Evolutionary conservation across 768 basidiomycete species (phyloP).

Genomic region (Tulasnella sp.): DNA sequence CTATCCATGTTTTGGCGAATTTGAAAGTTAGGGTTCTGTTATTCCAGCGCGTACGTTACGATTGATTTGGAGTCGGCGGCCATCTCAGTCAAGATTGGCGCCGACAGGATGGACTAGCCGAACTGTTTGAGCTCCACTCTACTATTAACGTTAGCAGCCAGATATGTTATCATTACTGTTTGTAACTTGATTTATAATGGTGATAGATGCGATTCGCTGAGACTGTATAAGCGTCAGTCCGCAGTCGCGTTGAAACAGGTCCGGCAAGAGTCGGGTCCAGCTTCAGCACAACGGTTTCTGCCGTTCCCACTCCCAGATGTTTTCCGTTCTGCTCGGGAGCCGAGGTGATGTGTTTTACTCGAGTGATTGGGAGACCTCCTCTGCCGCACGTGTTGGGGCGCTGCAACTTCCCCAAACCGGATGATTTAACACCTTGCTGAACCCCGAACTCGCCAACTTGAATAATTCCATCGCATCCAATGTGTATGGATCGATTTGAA

Average conservation of each 20-base stretch:
- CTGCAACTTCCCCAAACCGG: background rate
- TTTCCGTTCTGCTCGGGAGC: background rate
- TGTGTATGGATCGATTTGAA: background rate
- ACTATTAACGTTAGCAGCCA: background rate
- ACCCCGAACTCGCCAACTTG: background rate
- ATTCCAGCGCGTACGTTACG: background rate
- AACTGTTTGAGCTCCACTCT: background rate
- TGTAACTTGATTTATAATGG: background rate
- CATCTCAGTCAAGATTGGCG: slow-evolving; percentile 7
- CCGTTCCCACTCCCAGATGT: background rate
- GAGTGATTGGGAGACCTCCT: background rate
- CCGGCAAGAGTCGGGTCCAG: background rate
- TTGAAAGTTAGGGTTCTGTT: background rate
- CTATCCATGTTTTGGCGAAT: background rate
- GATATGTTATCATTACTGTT: background rate
- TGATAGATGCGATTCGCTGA: background rate
- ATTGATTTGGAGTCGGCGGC: too few relatives aligned
- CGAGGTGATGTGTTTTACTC: background rate
- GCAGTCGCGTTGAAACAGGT: background rate
- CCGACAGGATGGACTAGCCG: background rate
- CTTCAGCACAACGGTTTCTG: background rate
- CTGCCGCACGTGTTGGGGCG: background rate
- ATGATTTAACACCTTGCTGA: background rate
- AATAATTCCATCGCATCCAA: background rate
- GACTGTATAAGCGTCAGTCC: background rate